Evolutionary conservation across 257 asterid genomes (phyloP).

Genomic region (Capsicum rhomboideum): DNA sequence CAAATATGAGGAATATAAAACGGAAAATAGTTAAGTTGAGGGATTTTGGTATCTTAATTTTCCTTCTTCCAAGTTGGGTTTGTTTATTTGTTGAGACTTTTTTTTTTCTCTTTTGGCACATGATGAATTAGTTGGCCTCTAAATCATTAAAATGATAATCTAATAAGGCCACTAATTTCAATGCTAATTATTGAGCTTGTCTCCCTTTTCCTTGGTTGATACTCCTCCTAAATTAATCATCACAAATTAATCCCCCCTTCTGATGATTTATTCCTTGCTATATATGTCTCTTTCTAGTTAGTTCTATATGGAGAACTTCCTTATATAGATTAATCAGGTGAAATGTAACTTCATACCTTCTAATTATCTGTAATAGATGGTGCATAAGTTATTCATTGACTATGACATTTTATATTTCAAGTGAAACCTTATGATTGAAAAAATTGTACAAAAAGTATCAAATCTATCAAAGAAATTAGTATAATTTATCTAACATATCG

Average conservation of each 20-base stretch:
- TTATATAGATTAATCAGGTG: neutral
- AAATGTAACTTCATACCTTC: neutral
- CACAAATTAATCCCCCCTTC: neutral
- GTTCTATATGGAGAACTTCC: neutral
- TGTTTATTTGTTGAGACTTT: neutral
- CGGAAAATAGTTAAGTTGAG: neutral
- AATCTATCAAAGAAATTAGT: too few relatives aligned
- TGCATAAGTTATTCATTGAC: too few relatives aligned
- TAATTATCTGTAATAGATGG: too few relatives aligned
- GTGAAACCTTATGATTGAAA: too few relatives aligned
- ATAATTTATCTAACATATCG: too few relatives aligned
- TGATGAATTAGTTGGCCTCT: neutral
- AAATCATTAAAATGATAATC: neutral
- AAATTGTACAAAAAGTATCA: too few relatives aligned
- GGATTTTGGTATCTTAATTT: neutral
- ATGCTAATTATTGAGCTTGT: neutral
- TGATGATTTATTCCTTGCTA: neutral
- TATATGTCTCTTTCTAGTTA: neutral
- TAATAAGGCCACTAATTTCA: neutral
- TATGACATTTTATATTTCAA: neutral
- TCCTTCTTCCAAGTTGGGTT: neutral
- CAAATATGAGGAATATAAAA: neutral
- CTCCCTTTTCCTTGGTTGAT: neutral
- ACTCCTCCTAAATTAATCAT: constrained; percentile 1
- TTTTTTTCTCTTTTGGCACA: neutral